Conservation (phyloP, 2,329 filamentous ascomycete genomes). For the Arthrobotrys sinensis region DNA sequence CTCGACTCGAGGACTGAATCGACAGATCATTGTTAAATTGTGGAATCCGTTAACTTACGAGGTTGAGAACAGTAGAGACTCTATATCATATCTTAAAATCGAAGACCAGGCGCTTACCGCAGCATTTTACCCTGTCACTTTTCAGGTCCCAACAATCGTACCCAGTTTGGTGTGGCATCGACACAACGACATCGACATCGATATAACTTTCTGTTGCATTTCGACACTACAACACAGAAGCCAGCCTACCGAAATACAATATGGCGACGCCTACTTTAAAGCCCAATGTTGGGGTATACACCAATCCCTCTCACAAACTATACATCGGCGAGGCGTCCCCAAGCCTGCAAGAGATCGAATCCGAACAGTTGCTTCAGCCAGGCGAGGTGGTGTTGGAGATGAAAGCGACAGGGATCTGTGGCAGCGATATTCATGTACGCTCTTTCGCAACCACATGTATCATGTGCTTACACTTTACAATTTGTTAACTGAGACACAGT, state of each 20-base stretch:
- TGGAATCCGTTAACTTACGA: neutral
- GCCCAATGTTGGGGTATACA: constrained; percentile 95
- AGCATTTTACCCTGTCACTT: neutral
- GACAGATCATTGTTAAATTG: neutral
- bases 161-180: neutral
- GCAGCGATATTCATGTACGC: constrained; percentile 71
- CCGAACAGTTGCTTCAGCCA: constrained; percentile 67
- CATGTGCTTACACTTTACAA: constrained; percentile 1
- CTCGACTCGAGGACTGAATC: neutral
- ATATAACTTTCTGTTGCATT: constrained; percentile 33
- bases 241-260: neutral
- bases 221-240: constrained; percentile 33
- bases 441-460: neutral
- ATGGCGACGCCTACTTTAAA: constrained; percentile 72
- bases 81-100: neutral
- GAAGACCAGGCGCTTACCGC: neutral
- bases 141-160: neutral
- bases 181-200: neutral
- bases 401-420: constrained; percentile 96
- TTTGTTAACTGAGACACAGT: constrained; percentile 75
- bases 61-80: neutral
- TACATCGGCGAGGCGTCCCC: constrained; percentile 88
- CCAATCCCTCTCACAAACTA: constrained; percentile 90
- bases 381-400: constrained; percentile 86
- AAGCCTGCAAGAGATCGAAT: constrained; percentile 80